Evolutionary conservation across 2,329 filamentous ascomycete species (phyloP), one percentile per base, ranked within the genome.

Genomic region (Metarhizium humberi): DNA sequence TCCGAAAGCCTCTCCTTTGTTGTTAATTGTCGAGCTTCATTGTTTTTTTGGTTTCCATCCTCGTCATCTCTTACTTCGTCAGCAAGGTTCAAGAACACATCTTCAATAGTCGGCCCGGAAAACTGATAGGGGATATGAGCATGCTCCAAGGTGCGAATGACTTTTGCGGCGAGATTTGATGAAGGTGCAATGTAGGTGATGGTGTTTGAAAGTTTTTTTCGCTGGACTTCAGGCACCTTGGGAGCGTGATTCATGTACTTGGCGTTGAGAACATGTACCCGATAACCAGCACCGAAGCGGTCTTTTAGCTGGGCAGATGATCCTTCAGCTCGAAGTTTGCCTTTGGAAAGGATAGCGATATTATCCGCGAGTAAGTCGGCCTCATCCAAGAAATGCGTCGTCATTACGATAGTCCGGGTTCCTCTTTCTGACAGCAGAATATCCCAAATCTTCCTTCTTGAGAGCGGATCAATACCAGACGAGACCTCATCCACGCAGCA

Each of bases 401-500:
- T 96, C 56, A 96, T 71, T 45, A 96, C 82, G 62, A 96, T 88
- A 0, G 92, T 95, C 47, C 92, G 78, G 57, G 78, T 78, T 25
- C 90, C 91, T 56, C 92, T 83, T 69, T 96, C 91, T 1, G 87
- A 87, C 13, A 96, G 76, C 25, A 96, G 75, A 58, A 96, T 96
- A 61, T 96, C 90, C 92, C 92, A 96, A 30, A 96, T 89, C 72
- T 95, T 96, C 32, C 91, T 77, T 54, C 92, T 79, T 18, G 88
- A 92, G 1, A 96, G 74, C 0, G 92, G 91, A 66, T 96, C 92
- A 18, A 96, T 78, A 14, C 92, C 92, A 57, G 87, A 91, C 40
- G 87, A 92, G 16, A 96, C 90, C 69, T 96, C 92, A 61, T 96
- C 92, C 5, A 96, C 84, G 64, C 90, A 94, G 71, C 92, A 96